These are phyloP conservation scores for Phytophthora quininea DNA, from an alignment of 352 stramenopile species.

Conservation along the genomic window DNA sequence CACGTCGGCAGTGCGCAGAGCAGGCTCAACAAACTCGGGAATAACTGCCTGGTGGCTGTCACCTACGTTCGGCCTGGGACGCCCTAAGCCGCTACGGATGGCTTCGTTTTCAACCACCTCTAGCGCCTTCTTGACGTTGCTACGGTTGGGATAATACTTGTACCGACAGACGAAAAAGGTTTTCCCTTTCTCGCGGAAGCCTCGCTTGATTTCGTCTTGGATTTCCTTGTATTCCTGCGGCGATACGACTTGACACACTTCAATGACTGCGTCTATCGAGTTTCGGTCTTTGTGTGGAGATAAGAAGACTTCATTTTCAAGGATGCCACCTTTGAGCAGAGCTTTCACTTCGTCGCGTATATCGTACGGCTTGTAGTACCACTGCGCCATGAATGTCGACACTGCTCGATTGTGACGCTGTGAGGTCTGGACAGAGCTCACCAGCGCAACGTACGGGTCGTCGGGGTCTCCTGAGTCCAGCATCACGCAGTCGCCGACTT, in stretches of 20 bases:
- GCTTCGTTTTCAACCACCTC: slow-evolving; percentile 72
- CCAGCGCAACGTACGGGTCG: slow-evolving; percentile 75
- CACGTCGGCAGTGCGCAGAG: slow-evolving; percentile 14
- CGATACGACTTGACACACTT: slow-evolving; percentile 77
- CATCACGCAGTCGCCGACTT: slow-evolving; percentile 81
- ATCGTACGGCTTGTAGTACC: slow-evolving; percentile 87
- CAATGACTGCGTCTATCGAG: slow-evolving; percentile 78
- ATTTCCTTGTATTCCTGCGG: slow-evolving; percentile 79
- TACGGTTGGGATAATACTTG: slow-evolving; percentile 80
- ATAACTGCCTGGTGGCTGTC: slow-evolving; percentile 61
- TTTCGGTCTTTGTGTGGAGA: slow-evolving; percentile 87
- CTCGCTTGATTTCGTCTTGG: slow-evolving; percentile 69
- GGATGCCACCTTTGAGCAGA: slow-evolving; percentile 59
- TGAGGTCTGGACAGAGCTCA: slow-evolving; percentile 74
- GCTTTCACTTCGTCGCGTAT: slow-evolving; percentile 66
- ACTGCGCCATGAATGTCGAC: slow-evolving; percentile 76
- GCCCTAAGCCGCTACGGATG: slow-evolving; percentile 67
- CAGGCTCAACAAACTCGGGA: slow-evolving; percentile 43
- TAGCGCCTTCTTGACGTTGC: slow-evolving; percentile 68
- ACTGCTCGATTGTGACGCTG: slow-evolving; percentile 50
- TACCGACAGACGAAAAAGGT: slow-evolving; percentile 80
- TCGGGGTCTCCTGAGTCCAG: slow-evolving; percentile 74
- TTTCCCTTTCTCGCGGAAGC: slow-evolving; percentile 68
- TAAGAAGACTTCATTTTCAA: slow-evolving; percentile 82
- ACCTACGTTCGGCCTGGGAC: slow-evolving; percentile 74